Evolutionary conservation across 2,329 filamentous ascomycete genomes (phyloP), one percentile per base, ranked within the genome.

Genomic region (Fusarium decemcellulare): DNA sequence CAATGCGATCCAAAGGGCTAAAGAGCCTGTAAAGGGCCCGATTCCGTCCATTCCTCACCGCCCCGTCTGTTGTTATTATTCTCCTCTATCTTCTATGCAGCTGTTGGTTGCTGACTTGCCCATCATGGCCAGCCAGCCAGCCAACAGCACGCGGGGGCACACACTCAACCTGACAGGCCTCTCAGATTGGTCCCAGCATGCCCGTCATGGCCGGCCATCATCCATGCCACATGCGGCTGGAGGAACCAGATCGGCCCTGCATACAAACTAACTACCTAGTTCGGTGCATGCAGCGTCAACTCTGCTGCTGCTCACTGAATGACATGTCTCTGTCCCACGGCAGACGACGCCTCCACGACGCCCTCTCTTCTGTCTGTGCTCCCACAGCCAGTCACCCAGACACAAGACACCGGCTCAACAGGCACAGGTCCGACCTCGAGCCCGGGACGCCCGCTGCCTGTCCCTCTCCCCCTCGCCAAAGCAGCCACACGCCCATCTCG

Each of bases 191-290:
- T 15, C 10, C 30, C n/a, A 30, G 34, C 34, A 51, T 51, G 32
- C 12, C 16, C 8, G 34, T 50, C 47, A 50, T 50, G 32, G 18
- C 18, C 18, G 16, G 16, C 16, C 32, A 23, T 34, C 46, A 23
- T 23, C 18, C 18, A 23, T 23, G 18, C 18, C 47, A 37, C 47
- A 51, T 51, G 47, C 34, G 18, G 47, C 32, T 50, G 62, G 56
- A 48, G 53, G 29, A 63, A 47, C 65, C 54, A 68, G 66, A 68
- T 68, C 66, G 66, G 65, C 52, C 46, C 52, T 68, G 66, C 65
- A 68, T 63, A 47, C 48, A 29, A 64, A 51, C 44, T 65, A 23
- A 53, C 48, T 34, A 64, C 56, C 44, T 65, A 23, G 18, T 23
- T 23, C 18, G 18, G 18, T 23, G 55, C 46, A 36, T 51, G 47